These are phyloP conservation scores for Protoeuglena noctilucae DNA, from an alignment of 139 green algal genomes.

Conservation along the genomic window DNA sequence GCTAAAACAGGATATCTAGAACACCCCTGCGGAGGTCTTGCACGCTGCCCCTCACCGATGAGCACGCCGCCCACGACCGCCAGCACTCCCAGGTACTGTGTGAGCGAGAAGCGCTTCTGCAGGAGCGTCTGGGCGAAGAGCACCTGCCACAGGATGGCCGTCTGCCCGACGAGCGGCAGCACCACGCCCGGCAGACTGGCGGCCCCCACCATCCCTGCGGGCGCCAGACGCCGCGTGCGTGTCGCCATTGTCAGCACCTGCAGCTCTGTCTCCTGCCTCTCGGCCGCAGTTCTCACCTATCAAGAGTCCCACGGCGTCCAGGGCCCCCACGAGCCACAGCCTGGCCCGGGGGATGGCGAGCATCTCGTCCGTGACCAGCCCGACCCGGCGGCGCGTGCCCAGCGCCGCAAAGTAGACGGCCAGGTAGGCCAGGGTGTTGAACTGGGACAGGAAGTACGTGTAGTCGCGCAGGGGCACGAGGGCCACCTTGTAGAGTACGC, in stretches of 20 bases:
- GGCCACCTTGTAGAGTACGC: neutral
- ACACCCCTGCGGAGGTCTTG: too few relatives aligned
- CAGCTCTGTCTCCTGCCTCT: too few relatives aligned
- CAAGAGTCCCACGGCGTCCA: neutral
- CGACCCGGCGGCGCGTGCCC: too few relatives aligned
- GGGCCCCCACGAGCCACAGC: neutral
- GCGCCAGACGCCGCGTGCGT: too few relatives aligned
- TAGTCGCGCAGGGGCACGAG: neutral
- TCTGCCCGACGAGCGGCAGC: neutral
- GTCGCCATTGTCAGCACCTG: too few relatives aligned
- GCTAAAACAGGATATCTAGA: too few relatives aligned
- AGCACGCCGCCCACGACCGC: neutral
- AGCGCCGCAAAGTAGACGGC: neutral
- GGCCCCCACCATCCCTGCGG: neutral
- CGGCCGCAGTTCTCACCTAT: too few relatives aligned
- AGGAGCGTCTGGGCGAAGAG: neutral
- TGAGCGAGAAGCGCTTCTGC: neutral
- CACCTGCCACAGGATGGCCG: neutral
- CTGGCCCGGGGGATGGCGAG: neutral
- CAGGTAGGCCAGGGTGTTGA: neutral
- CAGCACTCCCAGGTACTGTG: neutral
- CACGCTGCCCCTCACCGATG: neutral
- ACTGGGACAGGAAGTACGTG: neutral
- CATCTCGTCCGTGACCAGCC: neutral
- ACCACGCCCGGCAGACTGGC: neutral